Evolutionary conservation across 257 asterid species (phyloP).

Genomic region (Solanum verrucosum): DNA sequence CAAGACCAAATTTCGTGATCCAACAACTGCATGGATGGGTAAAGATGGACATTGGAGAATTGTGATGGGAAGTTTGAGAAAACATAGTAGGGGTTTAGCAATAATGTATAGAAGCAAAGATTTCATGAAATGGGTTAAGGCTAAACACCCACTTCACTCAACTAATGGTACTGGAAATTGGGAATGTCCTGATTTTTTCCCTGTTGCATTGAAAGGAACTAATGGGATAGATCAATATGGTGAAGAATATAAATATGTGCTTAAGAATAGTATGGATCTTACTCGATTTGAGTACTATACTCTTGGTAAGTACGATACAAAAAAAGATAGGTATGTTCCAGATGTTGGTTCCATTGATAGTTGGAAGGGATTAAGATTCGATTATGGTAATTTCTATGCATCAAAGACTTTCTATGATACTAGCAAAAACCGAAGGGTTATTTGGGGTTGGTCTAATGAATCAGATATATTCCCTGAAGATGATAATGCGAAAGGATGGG

Average conservation of each 20-base stretch:
- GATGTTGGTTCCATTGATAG: conserved; percentile 25
- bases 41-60: conserved; percentile 35
- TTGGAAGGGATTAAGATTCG: conserved; percentile 35
- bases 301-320: conserved; percentile 15
- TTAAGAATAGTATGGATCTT: conserved; percentile 30
- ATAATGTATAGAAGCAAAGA: conserved; percentile 30
- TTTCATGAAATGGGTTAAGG: conserved; percentile 33
- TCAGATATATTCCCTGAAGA: conserved; percentile 14
- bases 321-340: conserved; percentile 23
- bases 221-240: conserved; percentile 18
- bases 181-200: conserved; percentile 52
- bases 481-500: conserved; percentile 38
- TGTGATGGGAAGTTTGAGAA: conserved; percentile 15
- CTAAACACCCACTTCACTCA: conserved; percentile 33
- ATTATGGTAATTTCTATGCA: conserved; percentile 46
- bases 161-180: conserved; percentile 27
- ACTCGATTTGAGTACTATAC: conserved; percentile 43
- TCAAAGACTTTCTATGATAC: conserved; percentile 42
- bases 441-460: conserved; percentile 52
- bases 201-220: conserved; percentile 11
- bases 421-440: conserved; percentile 25
- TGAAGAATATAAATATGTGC: conserved; percentile 13
- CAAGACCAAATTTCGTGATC: conserved; percentile 41
- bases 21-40: conserved; percentile 48
- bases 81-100: conserved; percentile 13